These are phyloP conservation scores for Venturia effusa DNA, from an alignment of 2,329 filamentous ascomycete species.

Conservation along the genomic window DNA sequence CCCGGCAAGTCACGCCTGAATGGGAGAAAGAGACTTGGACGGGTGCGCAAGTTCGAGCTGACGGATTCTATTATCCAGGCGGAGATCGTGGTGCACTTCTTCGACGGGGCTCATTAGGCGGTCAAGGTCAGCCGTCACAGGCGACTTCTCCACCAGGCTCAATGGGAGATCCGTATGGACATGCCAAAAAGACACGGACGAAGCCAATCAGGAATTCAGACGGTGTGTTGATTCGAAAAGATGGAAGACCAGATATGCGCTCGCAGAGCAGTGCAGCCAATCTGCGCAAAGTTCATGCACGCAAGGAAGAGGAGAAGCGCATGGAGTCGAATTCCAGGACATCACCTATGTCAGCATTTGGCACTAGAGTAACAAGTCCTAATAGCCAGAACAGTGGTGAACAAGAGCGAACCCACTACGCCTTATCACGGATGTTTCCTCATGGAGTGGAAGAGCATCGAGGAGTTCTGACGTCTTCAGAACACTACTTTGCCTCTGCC, in stretches of 20 bases:
- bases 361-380: not conserved
- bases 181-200: conserved; percentile 38
- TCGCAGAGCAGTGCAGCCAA: conserved; percentile 42
- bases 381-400: conserved; percentile 2
- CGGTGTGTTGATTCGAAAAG: conserved; percentile 40
- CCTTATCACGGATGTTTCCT: conserved; percentile 29
- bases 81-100: conserved; percentile 16
- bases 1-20: conserved; percentile 24
- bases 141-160: conserved; percentile 8
- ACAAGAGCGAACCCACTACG: conserved; percentile 14
- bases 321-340: not conserved
- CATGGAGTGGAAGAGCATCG: conserved; percentile 21
- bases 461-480: conserved; percentile 9
- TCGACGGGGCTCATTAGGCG: conserved; percentile 23
- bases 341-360: not conserved
- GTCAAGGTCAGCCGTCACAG: not conserved
- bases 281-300: conserved; percentile 39
- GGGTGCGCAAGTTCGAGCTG: conserved; percentile 25
- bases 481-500: conserved; percentile 13
- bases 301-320: conserved; percentile 28
- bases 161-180: conserved; percentile 24
- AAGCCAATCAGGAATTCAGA: conserved; percentile 40
- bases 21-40: conserved; percentile 31
- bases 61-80: conserved; percentile 24
- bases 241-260: conserved; percentile 40